Conservation (phyloP, 208 protist species). For the Acanthamoeba triangularis region DNA sequence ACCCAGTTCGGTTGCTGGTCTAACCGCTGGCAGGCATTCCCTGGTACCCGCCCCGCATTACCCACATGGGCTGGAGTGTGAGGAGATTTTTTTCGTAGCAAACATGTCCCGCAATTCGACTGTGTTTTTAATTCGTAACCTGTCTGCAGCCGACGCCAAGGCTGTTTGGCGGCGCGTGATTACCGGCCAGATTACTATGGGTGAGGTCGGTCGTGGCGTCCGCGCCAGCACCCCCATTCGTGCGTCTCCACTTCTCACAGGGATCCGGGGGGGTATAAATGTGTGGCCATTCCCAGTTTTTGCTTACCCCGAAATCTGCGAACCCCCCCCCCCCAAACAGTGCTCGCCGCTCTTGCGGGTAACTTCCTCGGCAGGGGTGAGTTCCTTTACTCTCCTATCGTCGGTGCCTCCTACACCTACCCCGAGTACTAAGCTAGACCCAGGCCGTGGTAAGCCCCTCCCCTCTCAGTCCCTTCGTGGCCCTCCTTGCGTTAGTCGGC, state of each 20-base stretch:
- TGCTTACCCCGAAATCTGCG: no score
- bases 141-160: slow-evolving; percentile 60
- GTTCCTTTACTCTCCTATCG: slow-evolving; percentile 71
- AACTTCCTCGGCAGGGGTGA: slow-evolving; percentile 60
- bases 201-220: slow-evolving; percentile 49
- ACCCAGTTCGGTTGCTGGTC: slow-evolving; percentile 59
- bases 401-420: slow-evolving; percentile 72
- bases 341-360: slow-evolving; percentile 54
- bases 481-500: not conserved
- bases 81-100: no score
- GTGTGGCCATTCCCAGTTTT: not conserved
- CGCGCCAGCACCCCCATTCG: slow-evolving; percentile 68
- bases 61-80: no score
- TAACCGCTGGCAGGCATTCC: slow-evolving; percentile 41
- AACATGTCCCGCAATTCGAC: no score
- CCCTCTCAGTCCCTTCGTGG: not conserved
- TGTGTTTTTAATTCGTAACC: no score
- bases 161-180: slow-evolving; percentile 35
- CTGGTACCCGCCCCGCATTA: not conserved
- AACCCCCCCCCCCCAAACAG: not conserved
- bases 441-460: not conserved
- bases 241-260: not conserved
- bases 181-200: slow-evolving; percentile 61
- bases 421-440: slow-evolving; percentile 50
- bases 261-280: not conserved